Evolutionary conservation across 192 early-diverging fungal genomes (phyloP).

Genomic region (Coemansia sp.): DNA sequence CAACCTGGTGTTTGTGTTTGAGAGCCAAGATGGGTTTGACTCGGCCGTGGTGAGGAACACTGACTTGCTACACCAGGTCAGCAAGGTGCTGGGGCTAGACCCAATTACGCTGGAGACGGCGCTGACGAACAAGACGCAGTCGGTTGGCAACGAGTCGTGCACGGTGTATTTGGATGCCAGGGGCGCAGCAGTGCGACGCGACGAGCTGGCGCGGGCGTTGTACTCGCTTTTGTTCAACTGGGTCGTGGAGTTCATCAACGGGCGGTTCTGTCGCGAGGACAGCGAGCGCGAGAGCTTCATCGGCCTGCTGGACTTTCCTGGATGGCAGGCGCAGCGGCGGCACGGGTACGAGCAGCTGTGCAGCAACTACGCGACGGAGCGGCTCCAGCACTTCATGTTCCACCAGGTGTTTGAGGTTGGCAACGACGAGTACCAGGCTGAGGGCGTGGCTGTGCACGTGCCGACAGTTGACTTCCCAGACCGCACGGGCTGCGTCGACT

Average conservation of each 20-base stretch:
- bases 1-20: slow-evolving; percentile 82
- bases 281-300: slow-evolving; percentile 67
- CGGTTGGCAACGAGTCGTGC: slow-evolving; percentile 80
- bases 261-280: slow-evolving; percentile 72
- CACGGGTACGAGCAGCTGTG: slow-evolving; percentile 64
- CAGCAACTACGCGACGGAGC: slow-evolving; percentile 90
- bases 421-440: slow-evolving; percentile 61
- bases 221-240: slow-evolving; percentile 87
- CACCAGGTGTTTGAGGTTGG: slow-evolving; percentile 74
- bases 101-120: slow-evolving; percentile 70
- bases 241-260: slow-evolving; percentile 83
- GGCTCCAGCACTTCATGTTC: slow-evolving; percentile 76
- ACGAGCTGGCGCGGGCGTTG: slow-evolving; percentile 72
- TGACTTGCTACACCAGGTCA: slow-evolving; percentile 75
- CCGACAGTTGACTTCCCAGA: slow-evolving; percentile 62
- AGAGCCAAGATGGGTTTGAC: slow-evolving; percentile 73
- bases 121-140: slow-evolving; percentile 80
- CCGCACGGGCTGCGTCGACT: slow-evolving; percentile 69
- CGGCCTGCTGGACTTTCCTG: slow-evolving; percentile 85
- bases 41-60: slow-evolving; percentile 77
- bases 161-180: slow-evolving; percentile 79
- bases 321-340: slow-evolving; percentile 60
- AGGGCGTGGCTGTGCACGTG: slow-evolving; percentile 56
- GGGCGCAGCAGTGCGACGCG: slow-evolving; percentile 70
- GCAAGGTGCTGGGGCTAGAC: slow-evolving; percentile 81